These are phyloP conservation scores for Suillus decipiens DNA, from an alignment of 768 basidiomycete genomes.

Conservation along the genomic window DNA sequence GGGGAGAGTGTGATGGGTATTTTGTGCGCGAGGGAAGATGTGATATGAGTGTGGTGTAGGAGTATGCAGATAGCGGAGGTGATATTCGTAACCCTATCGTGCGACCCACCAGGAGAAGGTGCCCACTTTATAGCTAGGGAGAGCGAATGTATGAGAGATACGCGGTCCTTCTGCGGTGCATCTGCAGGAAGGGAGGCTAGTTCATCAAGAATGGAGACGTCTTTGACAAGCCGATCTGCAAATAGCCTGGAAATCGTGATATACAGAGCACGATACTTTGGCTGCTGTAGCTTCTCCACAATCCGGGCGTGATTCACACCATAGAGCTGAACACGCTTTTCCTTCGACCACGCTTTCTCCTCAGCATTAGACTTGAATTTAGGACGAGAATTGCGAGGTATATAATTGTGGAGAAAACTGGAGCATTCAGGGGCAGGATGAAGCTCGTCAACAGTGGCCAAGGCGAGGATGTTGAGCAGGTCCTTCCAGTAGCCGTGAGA, in stretches of 20 bases:
- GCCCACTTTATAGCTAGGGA: constrained; percentile 74
- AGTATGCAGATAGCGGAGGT: constrained; percentile 61
- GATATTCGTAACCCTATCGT: constrained; percentile 67
- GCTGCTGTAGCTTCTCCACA: constrained; percentile 42
- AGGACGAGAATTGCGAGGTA: constrained; percentile 27
- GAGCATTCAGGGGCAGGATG: constrained; percentile 11
- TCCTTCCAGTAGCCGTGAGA: constrained; percentile 79
- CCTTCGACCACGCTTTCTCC: constrained; percentile 25
- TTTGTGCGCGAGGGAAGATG: constrained; percentile 10
- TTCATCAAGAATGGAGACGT: constrained; percentile 43
- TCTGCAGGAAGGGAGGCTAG: constrained; percentile 36
- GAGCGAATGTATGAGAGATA: constrained; percentile 29
- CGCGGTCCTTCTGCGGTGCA: constrained; percentile 22
- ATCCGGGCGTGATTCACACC: constrained; percentile 38
- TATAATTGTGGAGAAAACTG: constrained; percentile 30
- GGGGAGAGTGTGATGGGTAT: constrained; percentile 30
- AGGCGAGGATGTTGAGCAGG: constrained; percentile 64
- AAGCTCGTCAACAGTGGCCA: constrained; percentile 58
- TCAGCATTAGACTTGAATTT: constrained; percentile 21
- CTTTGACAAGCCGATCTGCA: constrained; percentile 49
- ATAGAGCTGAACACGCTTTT: constrained; percentile 24
- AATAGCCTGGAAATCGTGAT: constrained; percentile 64
- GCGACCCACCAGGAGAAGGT: constrained; percentile 56
- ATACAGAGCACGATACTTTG: constrained; percentile 63
- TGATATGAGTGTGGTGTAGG: constrained; percentile 42